Evolutionary conservation across 2,329 filamentous ascomycete species (phyloP).

Genomic region (Penicillium sp.): DNA sequence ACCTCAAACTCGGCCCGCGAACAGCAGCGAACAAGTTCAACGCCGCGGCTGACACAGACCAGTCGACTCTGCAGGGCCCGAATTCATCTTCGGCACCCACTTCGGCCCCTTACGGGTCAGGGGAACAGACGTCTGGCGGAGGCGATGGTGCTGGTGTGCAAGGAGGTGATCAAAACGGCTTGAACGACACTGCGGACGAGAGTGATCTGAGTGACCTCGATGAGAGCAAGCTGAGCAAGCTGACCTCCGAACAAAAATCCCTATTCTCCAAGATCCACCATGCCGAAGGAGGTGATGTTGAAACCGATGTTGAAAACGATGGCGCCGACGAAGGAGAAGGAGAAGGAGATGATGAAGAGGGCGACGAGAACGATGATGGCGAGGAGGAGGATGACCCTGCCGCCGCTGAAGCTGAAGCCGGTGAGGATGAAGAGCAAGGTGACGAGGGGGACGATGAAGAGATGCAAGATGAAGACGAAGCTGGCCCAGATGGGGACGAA

Average conservation of each 20-base stretch:
- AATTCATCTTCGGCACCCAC: slow-evolving; percentile 43
- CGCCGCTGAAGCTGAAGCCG: slow-evolving; percentile 25
- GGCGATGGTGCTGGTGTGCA: slow-evolving; percentile 14
- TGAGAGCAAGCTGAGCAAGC: slow-evolving; percentile 42
- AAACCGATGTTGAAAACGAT: slow-evolving; percentile 32
- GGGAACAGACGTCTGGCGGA: slow-evolving; percentile 13
- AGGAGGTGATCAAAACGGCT: slow-evolving; percentile 56
- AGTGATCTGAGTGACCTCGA: slow-evolving; percentile 71
- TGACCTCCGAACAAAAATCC: slow-evolving; percentile 27
- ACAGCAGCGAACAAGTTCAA: slow-evolving; percentile 33
- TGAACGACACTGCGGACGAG: slow-evolving; percentile 71
- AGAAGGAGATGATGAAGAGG: slow-evolving; percentile 17
- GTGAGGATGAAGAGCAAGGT: slow-evolving; percentile 18
- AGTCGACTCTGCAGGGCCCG: slow-evolving; percentile 20
- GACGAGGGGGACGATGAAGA: slow-evolving; percentile 14
- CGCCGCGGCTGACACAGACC: slow-evolving; percentile 33
- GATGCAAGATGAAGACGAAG: slow-evolving; percentile 18
- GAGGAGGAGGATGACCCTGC: slow-evolving; percentile 28
- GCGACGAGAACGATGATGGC: slow-evolving; percentile 25
- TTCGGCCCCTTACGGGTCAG: slow-evolving; percentile 42
- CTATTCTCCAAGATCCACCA: slow-evolving; percentile 37
- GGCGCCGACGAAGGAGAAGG: slow-evolving; percentile 27
- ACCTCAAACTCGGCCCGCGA: slow-evolving; percentile 43
- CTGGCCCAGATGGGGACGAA: slow-evolving; percentile 14
- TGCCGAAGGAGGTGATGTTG: slow-evolving; percentile 28